Evolutionary conservation across 163 green algal species (phyloP), one percentile per base, ranked within the genome.

Genomic region (Scenedesmus sp.): DNA sequence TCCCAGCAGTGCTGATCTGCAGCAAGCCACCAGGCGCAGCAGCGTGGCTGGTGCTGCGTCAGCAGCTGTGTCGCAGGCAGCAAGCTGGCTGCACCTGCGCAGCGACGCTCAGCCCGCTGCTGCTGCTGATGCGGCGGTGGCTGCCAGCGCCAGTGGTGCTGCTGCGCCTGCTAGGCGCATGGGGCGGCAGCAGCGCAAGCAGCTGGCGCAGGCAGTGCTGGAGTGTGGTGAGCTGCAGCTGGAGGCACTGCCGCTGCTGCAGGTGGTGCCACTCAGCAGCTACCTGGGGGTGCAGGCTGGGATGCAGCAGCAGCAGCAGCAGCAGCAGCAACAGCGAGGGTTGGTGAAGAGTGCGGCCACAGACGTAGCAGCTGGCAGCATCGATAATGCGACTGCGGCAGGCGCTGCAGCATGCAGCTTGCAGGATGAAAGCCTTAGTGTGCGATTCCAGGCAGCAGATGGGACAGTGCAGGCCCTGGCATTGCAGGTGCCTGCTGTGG

Each of bases 401-500:
- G 52, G 85, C 34, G 26, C 9, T 12, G 34, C 77, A 84, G 12
- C 26, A 16, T 83, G 66, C 66, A 26, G 4, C 20, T 18, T 76
- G 66, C 70, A 46, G 70, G 70, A 79, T 79, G 70, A 64, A 46
- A 54, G 62, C 18, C 4, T 60, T 12, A 67, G 52, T 5, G 1
- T 56, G 66, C 62, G 12, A 3, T 86, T 86, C 82, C 67, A 16
- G 18, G 82, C 82, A 70, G 82, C 54, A 55, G 82, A 34, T 15
- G 76, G 76, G 3, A 34, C 12, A 34, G 20, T 56, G 83, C 83
- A 88, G n/a, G n/a, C 13, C 23, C 83, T 88, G 26, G 23, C 2
- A 8, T 59, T 88, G 83, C 83, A 88, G 83, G 8, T 88, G 57
- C 83, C n/a, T 60, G 56, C 83, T 77, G 57, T 74, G 10, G 83